These are phyloP conservation scores for Amylostereum areolatum DNA, from an alignment of 1,284 basidiomycete genomes.

Conservation along the genomic window DNA sequence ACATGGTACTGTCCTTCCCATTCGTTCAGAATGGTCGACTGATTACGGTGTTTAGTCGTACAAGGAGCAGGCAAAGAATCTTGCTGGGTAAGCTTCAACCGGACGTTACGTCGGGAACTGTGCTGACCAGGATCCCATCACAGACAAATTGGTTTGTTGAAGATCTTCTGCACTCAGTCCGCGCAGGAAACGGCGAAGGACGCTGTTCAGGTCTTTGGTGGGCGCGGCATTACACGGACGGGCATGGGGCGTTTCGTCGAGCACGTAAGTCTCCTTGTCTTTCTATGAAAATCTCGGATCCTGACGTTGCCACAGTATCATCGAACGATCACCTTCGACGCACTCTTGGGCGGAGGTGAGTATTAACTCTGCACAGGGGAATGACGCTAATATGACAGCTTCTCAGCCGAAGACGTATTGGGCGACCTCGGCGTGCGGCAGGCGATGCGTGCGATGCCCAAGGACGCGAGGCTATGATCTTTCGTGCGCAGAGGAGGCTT, in stretches of 20 bases:
- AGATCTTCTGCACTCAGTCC: slow-evolving; percentile 63
- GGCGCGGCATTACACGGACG: slow-evolving; percentile 70
- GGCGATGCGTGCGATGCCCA: slow-evolving; percentile 60
- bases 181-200: slow-evolving; percentile 74
- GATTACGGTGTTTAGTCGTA: slow-evolving; percentile 11
- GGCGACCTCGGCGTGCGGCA: slow-evolving; percentile 68
- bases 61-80: slow-evolving; percentile 19
- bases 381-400: neutral
- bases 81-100: slow-evolving; percentile 24
- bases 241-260: slow-evolving; percentile 72
- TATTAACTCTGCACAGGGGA: neutral
- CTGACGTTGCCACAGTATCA: neutral
- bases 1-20: slow-evolving; percentile 51
- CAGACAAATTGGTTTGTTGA: slow-evolving; percentile 62
- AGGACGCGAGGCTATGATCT: slow-evolving; percentile 42
- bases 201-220: slow-evolving; percentile 78
- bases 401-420: slow-evolving; percentile 57
- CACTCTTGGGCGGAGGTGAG: slow-evolving; percentile 61
- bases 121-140: too few relatives aligned
- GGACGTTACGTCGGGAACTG: too few relatives aligned
- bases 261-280: slow-evolving; percentile 42
- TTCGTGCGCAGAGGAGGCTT: neutral
- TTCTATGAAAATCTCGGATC: neutral
- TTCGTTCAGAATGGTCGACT: neutral
- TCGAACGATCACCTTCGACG: slow-evolving; percentile 62